Evolutionary conservation across 352 stramenopile genomes (phyloP), one percentile per base, ranked within the genome.

Genomic region (Phytopythium mirpurense): DNA sequence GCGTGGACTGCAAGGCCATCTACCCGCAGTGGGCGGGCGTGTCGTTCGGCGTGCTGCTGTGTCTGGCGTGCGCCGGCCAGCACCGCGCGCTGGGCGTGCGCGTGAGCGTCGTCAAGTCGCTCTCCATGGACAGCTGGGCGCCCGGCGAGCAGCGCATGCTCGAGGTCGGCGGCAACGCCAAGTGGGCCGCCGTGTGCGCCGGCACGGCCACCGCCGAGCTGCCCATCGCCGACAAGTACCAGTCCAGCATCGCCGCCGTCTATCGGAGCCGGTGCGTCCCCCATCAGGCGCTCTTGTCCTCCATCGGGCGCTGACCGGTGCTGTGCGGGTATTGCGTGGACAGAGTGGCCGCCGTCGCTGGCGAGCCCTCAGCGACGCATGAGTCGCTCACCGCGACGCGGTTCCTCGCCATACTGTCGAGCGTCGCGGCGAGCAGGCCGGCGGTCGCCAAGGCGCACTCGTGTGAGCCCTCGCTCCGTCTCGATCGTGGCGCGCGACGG

Each of bases 21-120:
- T 92, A 71, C 66, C 82, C 84, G 43, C 78, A 95, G 47, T 95
- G 84, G 84, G 76, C 84, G 11, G 79, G 71, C 24, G 84, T 95
- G 29, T 92, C 80, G 2, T 92, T 90, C 53, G 84, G 84, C n/a
- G 63, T 93, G 45, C 63, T 95, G 40, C 65, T 95, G 29, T 95
- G 84, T 51, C 59, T 95, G 37, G 54, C 44, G 15, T 95, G 84
- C 54, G 82, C 84, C 1, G 84, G 84, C 12, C 78, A 76, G 51
- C 84, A 95, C 65, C 80, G 84, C 26, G 78, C 84, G 16, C 57
- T 95, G n/a, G 84, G 84, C 5, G 84, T 95, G 9, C 67, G 71
- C 43, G 77, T 78, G 51, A 93, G 80, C 63, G 88, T 93, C 56
- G 82, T 95, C 66, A 91, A 92, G 70, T 93, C 82, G 10, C 48